Evolutionary conservation across 2,329 filamentous ascomycete genomes (phyloP), one percentile per base, ranked within the genome.

Genomic region (Lasiodiplodia hormozganensis): DNA sequence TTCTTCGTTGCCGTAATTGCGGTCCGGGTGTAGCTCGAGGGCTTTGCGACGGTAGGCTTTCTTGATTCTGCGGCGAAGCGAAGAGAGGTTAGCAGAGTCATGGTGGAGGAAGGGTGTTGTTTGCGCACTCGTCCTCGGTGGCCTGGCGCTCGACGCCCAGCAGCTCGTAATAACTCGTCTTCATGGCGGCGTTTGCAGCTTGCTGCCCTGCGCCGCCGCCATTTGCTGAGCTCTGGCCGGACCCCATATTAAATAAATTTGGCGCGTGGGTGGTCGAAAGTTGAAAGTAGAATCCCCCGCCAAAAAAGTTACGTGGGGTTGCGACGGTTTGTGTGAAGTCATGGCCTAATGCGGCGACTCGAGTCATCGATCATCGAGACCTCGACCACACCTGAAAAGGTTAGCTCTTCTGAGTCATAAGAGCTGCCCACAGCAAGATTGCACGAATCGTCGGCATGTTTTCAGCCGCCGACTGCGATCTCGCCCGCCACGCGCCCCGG

Each of bases 41-140:
- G 96, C 96, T 78, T 95, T 97, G 70, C 84, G 89, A 71, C 93
- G 89, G 80, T 99, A 99, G 16, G 94, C 94, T 76, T 93, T 97
- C 76, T 97, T 97, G 76, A 99, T 94, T 71, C 92, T 95, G 69
- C 23, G 56, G 23, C 25, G 67, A 12, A 18, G 40, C 14, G 40
- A 16, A 12, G 56, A 1, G 36, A 14, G 11, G 25, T 62, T 21
- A 23, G 56, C 25, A 7, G 31, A 65, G 57, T 31, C 65, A 34
- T 52, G 58, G 12, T n/a, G 49, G 40, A 21, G 38, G 31, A n/a
- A 38, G 21, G 18, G 25, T 8, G 11, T 11, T 5, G 4, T 25
- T 34, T 12, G 38, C 86, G 76, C 80, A 94, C 90, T 97, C 94
- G 68, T 96, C 92, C 54, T 94, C 91, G 6, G 89, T 89, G 40